Base-by-base conservation (phyloP, 1,284 basidiomycete species). In the Bjerkandera adusta region DNA sequence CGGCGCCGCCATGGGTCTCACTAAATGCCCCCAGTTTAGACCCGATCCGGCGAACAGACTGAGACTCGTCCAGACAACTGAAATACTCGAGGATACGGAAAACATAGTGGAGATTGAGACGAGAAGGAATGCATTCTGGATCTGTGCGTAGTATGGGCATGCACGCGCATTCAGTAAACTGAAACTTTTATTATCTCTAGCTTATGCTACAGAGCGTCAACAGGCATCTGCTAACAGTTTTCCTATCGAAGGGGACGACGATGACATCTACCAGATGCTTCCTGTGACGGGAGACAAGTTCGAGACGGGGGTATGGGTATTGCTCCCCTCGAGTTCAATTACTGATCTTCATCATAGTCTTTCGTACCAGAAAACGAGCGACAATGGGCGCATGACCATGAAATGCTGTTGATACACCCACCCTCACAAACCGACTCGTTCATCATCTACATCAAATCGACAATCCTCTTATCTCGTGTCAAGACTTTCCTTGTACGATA, bases 401-500 rank as follows among this genome's bases (percentile, higher is more conserved):
- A 81, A 56, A 62, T 86, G n/a, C 68, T 87, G 20, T 69, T 80
- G 4, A 61, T 64, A 5, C 81, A 87, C 57, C 77, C 78, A 18
- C 76, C 77, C 33, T 69, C 72, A 13, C 77, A 83, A 55, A 79
- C 77, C 0, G 86, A 89, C 60, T 79, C 84, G 1, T 87, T 87
- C 54, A 76, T 76, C 11, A 59, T 89, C 13, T 86, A 84, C 54
- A 72, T 88, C 61, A 89, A 89, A 60, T 73, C 78, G 16, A 71
- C 75, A 10, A 79, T 88, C 49, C 56, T 89, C 27, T 71, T 88
- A 29, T 87, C 85, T 11, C 73, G 69, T 34, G 78, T 85, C 22
- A 89, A 88, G 60, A 65, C 70, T 12, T 89, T 85, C 64, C 88
- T 87, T 57, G 57, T 78, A 34, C 77, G 85, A 24, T 87, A 83